These are phyloP conservation scores for Trichoderma parareesei DNA, from an alignment of 495 filamentous ascomycete species.

Conservation along the genomic window DNA sequence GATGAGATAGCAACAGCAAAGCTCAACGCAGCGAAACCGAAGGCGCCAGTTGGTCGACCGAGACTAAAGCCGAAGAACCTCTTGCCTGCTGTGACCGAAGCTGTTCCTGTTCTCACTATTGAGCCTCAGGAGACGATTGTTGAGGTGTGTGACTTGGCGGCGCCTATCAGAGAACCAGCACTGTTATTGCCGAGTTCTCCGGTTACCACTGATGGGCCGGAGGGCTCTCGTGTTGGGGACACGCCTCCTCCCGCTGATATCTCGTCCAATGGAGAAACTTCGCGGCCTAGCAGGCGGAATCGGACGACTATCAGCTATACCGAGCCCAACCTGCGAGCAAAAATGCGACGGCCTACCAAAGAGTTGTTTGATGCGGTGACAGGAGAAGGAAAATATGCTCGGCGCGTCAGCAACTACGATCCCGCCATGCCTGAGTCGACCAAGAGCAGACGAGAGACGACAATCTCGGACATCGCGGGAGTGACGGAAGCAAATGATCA, in stretches of 20 bases:
- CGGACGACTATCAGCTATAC: constrained; percentile 70
- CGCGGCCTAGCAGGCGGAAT: constrained; percentile 55
- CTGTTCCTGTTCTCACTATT: background rate
- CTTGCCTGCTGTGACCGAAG: background rate
- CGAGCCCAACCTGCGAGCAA: constrained; percentile 74
- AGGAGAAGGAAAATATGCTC: constrained; percentile 39
- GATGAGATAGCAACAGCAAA: constrained; percentile 23
- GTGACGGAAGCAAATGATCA: background rate
- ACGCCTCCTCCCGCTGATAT: constrained; percentile 51
- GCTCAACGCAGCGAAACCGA: constrained; percentile 13
- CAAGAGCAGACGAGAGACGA: constrained; percentile 12
- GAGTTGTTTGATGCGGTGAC: constrained; percentile 64
- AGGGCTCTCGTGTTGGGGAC: constrained; percentile 29
- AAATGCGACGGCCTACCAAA: constrained; percentile 78
- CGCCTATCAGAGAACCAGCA: constrained; percentile 22
- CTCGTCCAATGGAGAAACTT: constrained; percentile 39
- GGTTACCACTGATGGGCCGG: constrained; percentile 16
- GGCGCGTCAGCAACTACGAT: constrained; percentile 24
- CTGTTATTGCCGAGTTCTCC: constrained; percentile 31
- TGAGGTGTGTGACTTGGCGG: constrained; percentile 14
- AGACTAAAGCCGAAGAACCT: constrained; percentile 13
- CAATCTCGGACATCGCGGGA: background rate
- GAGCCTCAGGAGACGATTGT: background rate
- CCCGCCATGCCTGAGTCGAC: constrained; percentile 18
- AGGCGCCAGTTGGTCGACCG: background rate